These are phyloP conservation scores for Scheffersomyces stipitis DNA, from an alignment of 805 yeast genomes.

Conservation along the genomic window DNA sequence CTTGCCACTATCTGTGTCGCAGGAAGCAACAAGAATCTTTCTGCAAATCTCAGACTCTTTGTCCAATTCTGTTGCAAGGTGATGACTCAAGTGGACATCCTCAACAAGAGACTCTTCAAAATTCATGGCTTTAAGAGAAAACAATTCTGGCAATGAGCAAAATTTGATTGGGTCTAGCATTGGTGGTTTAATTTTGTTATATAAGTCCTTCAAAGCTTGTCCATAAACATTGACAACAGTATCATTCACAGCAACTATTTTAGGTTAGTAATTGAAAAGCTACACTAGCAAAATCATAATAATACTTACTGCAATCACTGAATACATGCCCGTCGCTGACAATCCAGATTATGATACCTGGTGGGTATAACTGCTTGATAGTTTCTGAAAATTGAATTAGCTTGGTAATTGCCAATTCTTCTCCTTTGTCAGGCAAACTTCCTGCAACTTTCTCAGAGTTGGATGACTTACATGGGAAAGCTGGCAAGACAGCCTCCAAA, in stretches of 20 bases:
- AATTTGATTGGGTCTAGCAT: constrained; percentile 28
- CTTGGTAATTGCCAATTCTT: constrained; percentile 32
- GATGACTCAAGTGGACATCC: constrained; percentile 26
- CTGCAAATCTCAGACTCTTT: constrained; percentile 34
- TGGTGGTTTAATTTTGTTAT: constrained; percentile 32
- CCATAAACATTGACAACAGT: constrained; percentile 51
- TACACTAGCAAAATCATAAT: constrained; percentile 1
- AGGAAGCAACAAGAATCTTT: constrained; percentile 33
- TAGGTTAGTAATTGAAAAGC: constrained; percentile 10
- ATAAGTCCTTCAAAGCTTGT: constrained; percentile 41
- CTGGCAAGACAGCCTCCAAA: constrained; percentile 60
- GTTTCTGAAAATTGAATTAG: constrained; percentile 29
- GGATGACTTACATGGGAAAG: constrained; percentile 66
- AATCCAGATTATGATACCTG: constrained; percentile 55
- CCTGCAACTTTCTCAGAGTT: constrained; percentile 52
- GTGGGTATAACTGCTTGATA: constrained; percentile 44
- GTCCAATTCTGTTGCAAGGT: constrained; percentile 33
- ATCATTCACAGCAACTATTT: constrained; percentile 54
- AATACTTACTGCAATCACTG: constrained; percentile 46
- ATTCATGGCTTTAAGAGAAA: constrained; percentile 18
- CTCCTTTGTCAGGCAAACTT: constrained; percentile 53
- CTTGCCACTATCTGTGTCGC: constrained; percentile 39
- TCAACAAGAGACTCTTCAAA: constrained; percentile 15
- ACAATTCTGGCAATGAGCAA: constrained; percentile 36
- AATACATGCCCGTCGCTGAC: constrained; percentile 68